Evolutionary conservation across 1,284 basidiomycete genomes (phyloP).

Genomic region (Irpex sp.): DNA sequence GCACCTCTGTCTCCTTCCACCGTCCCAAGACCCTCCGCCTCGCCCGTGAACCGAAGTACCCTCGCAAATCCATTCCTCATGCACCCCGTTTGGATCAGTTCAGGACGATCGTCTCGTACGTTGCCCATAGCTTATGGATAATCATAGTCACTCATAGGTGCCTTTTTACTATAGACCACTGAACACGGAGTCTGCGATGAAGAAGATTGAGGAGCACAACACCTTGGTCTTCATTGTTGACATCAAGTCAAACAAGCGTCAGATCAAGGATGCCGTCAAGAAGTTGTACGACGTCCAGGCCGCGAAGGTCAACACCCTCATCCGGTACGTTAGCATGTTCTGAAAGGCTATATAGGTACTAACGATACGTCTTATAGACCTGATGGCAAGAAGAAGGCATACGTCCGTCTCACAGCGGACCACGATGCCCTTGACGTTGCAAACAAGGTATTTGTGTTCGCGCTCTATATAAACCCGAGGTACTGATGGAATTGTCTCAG

Average conservation of each 20-base stretch:
- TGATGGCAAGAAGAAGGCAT: slow-evolving; percentile 99
- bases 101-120: slow-evolving; percentile 85
- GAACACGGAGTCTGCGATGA: slow-evolving; percentile 88
- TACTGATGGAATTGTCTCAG: slow-evolving; percentile 31
- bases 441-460: slow-evolving; percentile 78
- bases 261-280: slow-evolving; percentile 99
- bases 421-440: slow-evolving; percentile 98
- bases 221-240: slow-evolving; percentile 98
- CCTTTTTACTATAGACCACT: slow-evolving; percentile 47
- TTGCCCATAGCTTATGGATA: not conserved
- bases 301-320: slow-evolving; percentile 96
- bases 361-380: slow-evolving; percentile 55
- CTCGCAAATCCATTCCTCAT: slow-evolving; percentile 91
- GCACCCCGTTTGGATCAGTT: slow-evolving; percentile 97
- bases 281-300: slow-evolving; percentile 98
- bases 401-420: slow-evolving; percentile 92
- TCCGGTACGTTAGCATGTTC: slow-evolving; percentile 62
- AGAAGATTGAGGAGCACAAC: slow-evolving; percentile 99
- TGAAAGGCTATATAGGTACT: not conserved
- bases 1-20: slow-evolving; percentile 91
- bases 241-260: slow-evolving; percentile 93
- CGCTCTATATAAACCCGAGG: not conserved
- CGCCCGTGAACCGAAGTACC: slow-evolving; percentile 86
- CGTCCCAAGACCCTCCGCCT: slow-evolving; percentile 94
- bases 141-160: not conserved